Percentiles rank a stretch among this genome's conserved stretches.
Evolutionary conservation across 2,329 filamentous ascomycete species (phyloP).

Genomic region (Scopulariopsis brevicaulis): DNA sequence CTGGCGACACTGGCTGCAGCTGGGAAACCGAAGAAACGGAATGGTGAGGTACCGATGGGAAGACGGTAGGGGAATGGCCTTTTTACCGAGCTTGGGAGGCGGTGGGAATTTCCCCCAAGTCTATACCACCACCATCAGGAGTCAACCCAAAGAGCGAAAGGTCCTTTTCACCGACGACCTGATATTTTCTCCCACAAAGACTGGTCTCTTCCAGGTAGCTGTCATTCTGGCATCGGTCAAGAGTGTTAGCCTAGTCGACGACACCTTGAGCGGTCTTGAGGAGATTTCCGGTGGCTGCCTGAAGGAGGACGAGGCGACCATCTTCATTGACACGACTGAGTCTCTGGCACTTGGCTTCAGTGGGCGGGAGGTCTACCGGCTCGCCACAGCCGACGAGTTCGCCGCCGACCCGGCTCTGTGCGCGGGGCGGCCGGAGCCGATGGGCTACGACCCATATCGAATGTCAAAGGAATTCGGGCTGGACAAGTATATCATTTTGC

Average conservation of each 20-base stretch:
- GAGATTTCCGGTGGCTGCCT: neutral
- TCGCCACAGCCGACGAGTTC: neutral
- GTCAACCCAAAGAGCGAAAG: neutral
- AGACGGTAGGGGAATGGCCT: slow-evolving; percentile 6
- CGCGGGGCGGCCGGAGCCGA: neutral
- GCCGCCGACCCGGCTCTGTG: neutral
- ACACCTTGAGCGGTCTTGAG: neutral
- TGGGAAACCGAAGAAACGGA: slow-evolving; percentile 7
- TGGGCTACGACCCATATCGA: neutral
- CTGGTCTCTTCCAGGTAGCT: slow-evolving; percentile 1
- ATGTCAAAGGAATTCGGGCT: neutral
- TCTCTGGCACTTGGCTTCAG: neutral
- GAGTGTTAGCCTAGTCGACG: neutral
- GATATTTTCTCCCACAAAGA: slow-evolving; percentile 3
- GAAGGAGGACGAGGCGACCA: neutral
- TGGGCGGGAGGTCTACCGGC: neutral
- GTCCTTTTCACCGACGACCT: slow-evolving; percentile 8
- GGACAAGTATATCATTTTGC: neutral
- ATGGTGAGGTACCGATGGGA: neutral
- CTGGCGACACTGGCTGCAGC: slow-evolving; percentile 4
- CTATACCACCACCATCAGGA: neutral
- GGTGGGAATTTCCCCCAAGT: slow-evolving; percentile 3
- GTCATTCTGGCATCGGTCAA: neutral
- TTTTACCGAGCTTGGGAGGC: slow-evolving; percentile 4
- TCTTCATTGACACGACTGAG: neutral